Conservation (phyloP, 192 early-diverging fungal species). For the Helicostylum pulchrum region DNA sequence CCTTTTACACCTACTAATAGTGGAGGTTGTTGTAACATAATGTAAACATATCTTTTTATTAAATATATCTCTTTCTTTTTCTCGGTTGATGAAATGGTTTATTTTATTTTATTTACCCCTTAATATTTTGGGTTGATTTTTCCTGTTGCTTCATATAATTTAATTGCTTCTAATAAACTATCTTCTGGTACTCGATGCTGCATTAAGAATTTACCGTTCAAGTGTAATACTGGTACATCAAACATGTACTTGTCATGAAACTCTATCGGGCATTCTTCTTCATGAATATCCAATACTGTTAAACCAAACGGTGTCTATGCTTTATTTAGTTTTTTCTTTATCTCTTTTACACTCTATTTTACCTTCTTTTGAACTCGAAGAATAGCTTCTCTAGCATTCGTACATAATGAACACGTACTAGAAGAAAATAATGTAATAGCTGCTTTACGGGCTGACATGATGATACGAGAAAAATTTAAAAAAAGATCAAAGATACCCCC, state of each 20-base stretch:
- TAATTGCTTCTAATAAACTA: conserved; percentile 33
- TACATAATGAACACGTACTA: conserved; percentile 48
- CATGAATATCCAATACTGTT: conserved; percentile 31
- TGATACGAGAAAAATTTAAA: conserved; percentile 3
- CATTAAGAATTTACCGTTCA: conserved; percentile 44
- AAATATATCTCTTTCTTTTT: neutral
- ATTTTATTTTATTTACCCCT: neutral
- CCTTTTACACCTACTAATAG: conserved; percentile 37
- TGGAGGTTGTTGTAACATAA: conserved; percentile 34
- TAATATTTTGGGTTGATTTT: conserved; percentile 17
- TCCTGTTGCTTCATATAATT: conserved; percentile 30
- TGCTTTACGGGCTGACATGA: conserved; percentile 20
- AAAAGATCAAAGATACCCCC: neutral
- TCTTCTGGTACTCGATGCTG: conserved; percentile 45
- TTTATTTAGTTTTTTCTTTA: neutral
- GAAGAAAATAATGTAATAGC: conserved; percentile 46
- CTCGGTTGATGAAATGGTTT: too few relatives aligned
- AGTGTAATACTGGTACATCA: conserved; percentile 52
- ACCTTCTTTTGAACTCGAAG: conserved; percentile 45
- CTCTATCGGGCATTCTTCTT: conserved; percentile 36
- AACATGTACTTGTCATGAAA: conserved; percentile 50
- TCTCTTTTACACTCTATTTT: conserved; percentile 2
- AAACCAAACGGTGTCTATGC: conserved; percentile 30
- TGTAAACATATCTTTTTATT: conserved; percentile 24
- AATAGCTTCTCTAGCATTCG: conserved; percentile 42